Conservation (phyloP, 2,329 filamentous ascomycete genomes). For the Orbilia oligospora region DNA sequence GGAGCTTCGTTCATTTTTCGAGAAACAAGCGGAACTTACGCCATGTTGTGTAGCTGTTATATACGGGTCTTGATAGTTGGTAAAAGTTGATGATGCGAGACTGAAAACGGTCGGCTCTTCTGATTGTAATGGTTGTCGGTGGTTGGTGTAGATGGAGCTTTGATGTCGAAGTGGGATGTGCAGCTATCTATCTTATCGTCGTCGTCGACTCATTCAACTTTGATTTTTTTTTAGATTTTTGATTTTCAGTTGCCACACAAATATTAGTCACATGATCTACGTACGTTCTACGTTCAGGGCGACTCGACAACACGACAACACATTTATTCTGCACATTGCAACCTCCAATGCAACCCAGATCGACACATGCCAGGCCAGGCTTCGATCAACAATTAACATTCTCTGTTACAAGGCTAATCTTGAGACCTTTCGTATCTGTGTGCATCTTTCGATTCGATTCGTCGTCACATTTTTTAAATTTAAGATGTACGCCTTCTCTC, state of each 20-base stretch:
- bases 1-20: conserved; percentile 13
- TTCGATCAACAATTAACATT: no score
- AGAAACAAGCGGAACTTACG: conserved; percentile 33
- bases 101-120: background rate
- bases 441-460: no score
- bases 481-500: no score
- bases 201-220: conserved; percentile 50
- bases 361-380: no score
- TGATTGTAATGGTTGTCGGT: background rate
- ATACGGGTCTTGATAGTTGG: conserved; percentile 7
- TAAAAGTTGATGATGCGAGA: background rate
- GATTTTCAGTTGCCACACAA: conserved; percentile 51
- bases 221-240: conserved; percentile 49
- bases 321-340: background rate
- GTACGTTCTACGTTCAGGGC: background rate
- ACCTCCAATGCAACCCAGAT: background rate
- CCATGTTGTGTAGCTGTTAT: conserved; percentile 34
- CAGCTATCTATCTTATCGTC: conserved; percentile 30
- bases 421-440: no score
- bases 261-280: conserved; percentile 31
- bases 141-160: conserved; percentile 17
- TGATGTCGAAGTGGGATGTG: conserved; percentile 33
- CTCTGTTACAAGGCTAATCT: no score
- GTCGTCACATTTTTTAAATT: no score
- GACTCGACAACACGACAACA: conserved; percentile 32